Evolutionary conservation across 331 rosid genomes (phyloP).

Genomic region (Phaseolus coccineus): DNA sequence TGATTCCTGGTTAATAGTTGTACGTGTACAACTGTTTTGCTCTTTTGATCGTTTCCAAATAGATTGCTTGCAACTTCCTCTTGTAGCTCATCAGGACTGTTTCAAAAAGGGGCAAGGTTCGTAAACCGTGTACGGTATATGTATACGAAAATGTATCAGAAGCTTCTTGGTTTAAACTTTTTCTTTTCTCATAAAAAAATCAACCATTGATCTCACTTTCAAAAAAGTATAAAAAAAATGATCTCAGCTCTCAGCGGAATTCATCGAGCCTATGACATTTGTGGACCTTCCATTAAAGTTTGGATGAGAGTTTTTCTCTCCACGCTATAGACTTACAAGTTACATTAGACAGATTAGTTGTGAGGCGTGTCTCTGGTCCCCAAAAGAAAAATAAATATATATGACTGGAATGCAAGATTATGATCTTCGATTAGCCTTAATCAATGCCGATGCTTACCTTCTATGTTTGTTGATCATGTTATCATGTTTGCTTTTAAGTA

Average conservation of each 20-base stretch:
- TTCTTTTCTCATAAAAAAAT: not conserved
- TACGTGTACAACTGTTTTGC: not conserved
- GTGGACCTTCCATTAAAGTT: conserved; percentile 11
- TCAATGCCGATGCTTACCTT: not conserved
- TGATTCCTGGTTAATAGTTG: not conserved
- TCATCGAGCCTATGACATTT: not conserved
- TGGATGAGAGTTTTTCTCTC: not conserved
- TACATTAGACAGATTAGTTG: not conserved
- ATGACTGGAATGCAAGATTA: not conserved
- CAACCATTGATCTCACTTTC: not conserved
- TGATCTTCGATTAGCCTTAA: not conserved
- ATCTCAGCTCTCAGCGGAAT: conserved; percentile 17
- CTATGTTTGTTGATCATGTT: not conserved
- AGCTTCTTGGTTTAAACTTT: not conserved
- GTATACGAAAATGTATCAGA: not conserved
- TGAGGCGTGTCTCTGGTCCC: not conserved
- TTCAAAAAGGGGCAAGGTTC: not conserved
- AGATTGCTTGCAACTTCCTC: conserved; percentile 6
- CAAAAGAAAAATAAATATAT: not conserved
- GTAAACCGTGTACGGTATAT: conserved; percentile 1
- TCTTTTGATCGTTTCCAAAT: conserved; percentile 8
- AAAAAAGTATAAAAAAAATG: not conserved
- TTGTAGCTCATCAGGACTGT: not conserved
- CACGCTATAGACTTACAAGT: not conserved
- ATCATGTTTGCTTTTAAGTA: not conserved